Conservation (phyloP, 139 green algal genomes). For the Picochlorum sp. region DNA sequence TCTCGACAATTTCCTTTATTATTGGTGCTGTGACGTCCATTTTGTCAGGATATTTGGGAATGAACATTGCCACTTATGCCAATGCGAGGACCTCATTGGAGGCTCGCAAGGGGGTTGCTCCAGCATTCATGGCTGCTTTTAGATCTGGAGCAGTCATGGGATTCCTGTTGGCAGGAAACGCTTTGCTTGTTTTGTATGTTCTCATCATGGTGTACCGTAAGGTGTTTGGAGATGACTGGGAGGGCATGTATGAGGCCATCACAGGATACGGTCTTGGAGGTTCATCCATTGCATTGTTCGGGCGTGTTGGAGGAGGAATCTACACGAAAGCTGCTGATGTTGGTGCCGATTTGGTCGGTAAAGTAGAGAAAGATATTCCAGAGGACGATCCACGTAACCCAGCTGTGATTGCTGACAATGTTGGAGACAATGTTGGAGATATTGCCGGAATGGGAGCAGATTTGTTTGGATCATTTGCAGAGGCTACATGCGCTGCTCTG, state of each 20-base stretch:
- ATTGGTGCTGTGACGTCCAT: conserved; percentile 84
- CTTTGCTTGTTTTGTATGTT: conserved; percentile 81
- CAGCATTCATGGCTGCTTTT: conserved; percentile 93
- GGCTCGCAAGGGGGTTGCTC: conserved; percentile 87
- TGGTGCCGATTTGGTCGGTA: conserved; percentile 94
- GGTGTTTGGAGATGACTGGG: conserved; percentile 87
- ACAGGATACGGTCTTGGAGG: conserved; percentile 94
- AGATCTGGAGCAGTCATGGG: conserved; percentile 96
- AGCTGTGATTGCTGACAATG: conserved; percentile 96
- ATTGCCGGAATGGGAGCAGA: conserved; percentile 98
- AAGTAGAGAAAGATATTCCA: conserved; percentile 96
- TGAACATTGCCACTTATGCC: conserved; percentile 95
- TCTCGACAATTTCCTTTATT: conserved; percentile 90
- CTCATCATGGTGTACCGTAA: conserved; percentile 62
- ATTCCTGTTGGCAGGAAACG: conserved; percentile 84
- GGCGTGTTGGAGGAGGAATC: conserved; percentile 90
- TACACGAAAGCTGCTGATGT: conserved; percentile 99
- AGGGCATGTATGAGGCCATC: conserved; percentile 89
- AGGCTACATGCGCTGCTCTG: conserved; percentile 92
- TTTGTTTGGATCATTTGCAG: conserved; percentile 95
- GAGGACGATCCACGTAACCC: conserved; percentile 99
- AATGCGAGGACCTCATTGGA: conserved; percentile 92
- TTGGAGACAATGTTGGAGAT: conserved; percentile 98
- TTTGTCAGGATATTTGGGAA: conserved; percentile 87
- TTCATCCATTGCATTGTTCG: conserved; percentile 94